phyloP scores from a whole-genome alignment of 2,329 filamentous ascomycete species.

The Beauveria bassiana region DNA sequence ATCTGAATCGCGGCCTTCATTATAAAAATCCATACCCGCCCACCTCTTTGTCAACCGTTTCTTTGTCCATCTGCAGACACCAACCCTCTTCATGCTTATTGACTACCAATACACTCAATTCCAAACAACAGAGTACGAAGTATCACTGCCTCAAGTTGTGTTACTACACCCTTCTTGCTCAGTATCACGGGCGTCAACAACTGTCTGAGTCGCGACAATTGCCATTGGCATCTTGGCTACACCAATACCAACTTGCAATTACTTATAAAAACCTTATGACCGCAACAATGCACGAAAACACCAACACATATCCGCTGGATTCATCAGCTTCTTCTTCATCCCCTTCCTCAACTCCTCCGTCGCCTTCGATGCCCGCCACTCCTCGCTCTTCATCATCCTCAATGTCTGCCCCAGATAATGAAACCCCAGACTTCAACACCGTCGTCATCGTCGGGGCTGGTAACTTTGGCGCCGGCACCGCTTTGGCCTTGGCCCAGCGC shows the following conservation, averaged over 20 bases:
- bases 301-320: conserved; percentile 2
- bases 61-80: not conserved
- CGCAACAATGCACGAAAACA: not conserved
- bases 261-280: not conserved
- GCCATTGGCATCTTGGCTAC: not conserved
- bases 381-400: conserved; percentile 8
- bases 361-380: conserved; percentile 11
- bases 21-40: conserved; percentile 8
- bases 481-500: conserved; percentile 26
- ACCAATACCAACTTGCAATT: not conserved
- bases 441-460: conserved; percentile 35
- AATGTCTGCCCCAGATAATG: conserved; percentile 5
- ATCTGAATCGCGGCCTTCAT: conserved; percentile 6
- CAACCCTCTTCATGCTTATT: not conserved
- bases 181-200: not conserved
- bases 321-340: conserved; percentile 4
- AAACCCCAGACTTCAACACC: conserved; percentile 12
- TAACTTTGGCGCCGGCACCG: conserved; percentile 37
- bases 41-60: not conserved
- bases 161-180: not conserved
- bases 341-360: conserved; percentile 4
- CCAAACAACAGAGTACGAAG: not conserved
- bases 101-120: not conserved
- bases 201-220: not conserved
- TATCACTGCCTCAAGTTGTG: conserved; percentile 3